phyloP scores from a whole-genome alignment of 2,329 filamentous ascomycete species.

The Phialocephala sp. region DNA sequence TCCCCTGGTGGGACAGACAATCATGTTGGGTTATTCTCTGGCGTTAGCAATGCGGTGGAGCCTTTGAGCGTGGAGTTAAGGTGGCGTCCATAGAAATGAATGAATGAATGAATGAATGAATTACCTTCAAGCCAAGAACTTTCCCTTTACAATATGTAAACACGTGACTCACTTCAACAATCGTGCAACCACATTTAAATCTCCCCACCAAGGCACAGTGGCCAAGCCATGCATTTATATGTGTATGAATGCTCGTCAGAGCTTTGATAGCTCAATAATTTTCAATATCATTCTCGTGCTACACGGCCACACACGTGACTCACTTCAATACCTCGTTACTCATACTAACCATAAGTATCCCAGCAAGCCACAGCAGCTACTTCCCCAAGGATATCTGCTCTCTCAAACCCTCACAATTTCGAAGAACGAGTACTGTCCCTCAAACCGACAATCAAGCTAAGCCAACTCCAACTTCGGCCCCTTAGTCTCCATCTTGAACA shows the following conservation, averaged over 20 bases:
- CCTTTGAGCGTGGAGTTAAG: not conserved
- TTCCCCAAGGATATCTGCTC: not conserved
- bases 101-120: conserved; percentile 9
- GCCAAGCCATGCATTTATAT: too few species aligned
- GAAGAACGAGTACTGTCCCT: not conserved
- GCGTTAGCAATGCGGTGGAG: not conserved
- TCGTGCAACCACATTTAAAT: too few species aligned
- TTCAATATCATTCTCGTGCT: too few species aligned
- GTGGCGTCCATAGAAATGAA: not conserved
- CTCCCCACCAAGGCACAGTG: too few species aligned
- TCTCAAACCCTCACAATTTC: too few species aligned
- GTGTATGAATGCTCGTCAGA: too few species aligned
- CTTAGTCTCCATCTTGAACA: conserved; percentile 22
- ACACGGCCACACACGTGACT: too few species aligned
- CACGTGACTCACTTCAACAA: too few species aligned
- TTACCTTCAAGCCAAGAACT: not conserved
- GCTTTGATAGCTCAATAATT: too few species aligned
- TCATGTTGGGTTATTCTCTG: not conserved
- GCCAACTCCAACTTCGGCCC: conserved; percentile 19
- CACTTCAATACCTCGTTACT: too few species aligned
- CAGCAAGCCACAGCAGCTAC: not conserved
- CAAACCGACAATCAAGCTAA: not conserved
- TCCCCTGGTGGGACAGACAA: not conserved
- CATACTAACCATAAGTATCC: not conserved
- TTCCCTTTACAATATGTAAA: not conserved